phyloP scores from a whole-genome alignment of 2,329 filamentous ascomycete species.

The Colletotrichum sp. region DNA sequence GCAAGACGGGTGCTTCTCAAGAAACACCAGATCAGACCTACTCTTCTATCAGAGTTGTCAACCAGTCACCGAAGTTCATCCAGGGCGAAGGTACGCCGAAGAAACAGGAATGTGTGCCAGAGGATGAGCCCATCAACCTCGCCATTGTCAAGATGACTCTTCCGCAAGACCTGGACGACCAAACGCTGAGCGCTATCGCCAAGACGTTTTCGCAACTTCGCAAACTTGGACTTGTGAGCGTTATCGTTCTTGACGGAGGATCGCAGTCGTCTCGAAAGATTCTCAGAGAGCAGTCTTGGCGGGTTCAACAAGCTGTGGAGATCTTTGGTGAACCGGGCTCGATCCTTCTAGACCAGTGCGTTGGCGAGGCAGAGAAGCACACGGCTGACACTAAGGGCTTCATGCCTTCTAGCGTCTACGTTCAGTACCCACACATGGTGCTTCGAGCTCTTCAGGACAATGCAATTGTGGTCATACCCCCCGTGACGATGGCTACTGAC shows the following conservation, averaged over 20 bases:
- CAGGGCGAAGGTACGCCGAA: constrained; percentile 36
- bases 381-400: constrained; percentile 4
- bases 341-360: constrained; percentile 55
- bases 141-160: constrained; percentile 85
- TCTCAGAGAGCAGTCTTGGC: constrained; percentile 69
- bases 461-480: constrained; percentile 43
- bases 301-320: constrained; percentile 78
- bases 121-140: constrained; percentile 57
- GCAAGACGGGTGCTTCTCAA: not conserved
- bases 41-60: constrained; percentile 32
- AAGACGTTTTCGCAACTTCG: constrained; percentile 85
- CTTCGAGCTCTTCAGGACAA: constrained; percentile 34
- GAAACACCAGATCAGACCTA: constrained; percentile 1
- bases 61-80: constrained; percentile 38
- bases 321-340: constrained; percentile 71
- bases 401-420: constrained; percentile 16
- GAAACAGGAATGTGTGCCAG: constrained; percentile 25
- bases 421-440: constrained; percentile 27
- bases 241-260: constrained; percentile 81
- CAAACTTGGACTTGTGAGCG: constrained; percentile 79
- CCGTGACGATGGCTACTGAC: constrained; percentile 46
- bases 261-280: constrained; percentile 42
- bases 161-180: constrained; percentile 73
- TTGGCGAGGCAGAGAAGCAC: not conserved
- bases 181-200: constrained; percentile 75